phyloP scores from a whole-genome alignment of 306 rosid species.

The Erythrophleum fordii region DNA sequence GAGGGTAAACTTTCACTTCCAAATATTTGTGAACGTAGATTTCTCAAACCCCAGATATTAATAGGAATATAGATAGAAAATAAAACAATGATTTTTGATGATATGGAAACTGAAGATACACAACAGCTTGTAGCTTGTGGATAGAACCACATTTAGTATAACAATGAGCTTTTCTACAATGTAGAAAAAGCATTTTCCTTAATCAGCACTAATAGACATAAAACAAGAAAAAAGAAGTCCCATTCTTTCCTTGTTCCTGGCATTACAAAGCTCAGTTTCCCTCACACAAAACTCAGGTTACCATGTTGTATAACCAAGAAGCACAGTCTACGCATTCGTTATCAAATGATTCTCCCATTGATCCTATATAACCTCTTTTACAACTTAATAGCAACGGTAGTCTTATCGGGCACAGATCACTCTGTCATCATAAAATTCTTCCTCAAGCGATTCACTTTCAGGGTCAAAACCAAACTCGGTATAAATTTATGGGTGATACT shows the following conservation, averaged over 20 bases:
- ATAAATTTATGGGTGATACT: conserved; percentile 62
- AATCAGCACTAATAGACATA: no score
- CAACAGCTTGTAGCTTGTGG: background rate
- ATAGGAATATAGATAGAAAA: background rate
- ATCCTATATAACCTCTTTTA: background rate
- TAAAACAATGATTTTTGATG: background rate
- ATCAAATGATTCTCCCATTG: background rate
- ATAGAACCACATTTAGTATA: background rate
- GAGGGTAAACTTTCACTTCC: background rate
- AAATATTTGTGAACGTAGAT: background rate
- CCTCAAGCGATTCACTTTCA: background rate
- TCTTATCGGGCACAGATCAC: background rate
- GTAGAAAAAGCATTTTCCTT: background rate
- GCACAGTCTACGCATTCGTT: background rate
- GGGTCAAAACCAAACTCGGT: background rate
- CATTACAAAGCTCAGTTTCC: no score
- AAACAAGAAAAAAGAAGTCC: no score
- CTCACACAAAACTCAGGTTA: no score
- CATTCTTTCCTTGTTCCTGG: no score
- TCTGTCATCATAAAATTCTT: background rate
- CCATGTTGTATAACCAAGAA: background rate
- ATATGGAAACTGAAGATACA: background rate
- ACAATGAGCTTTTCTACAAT: background rate
- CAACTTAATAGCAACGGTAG: background rate
- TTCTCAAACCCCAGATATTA: background rate